Evolutionary conservation across 345 rosid genomes (phyloP).

Genomic region (Citrus inodora): DNA sequence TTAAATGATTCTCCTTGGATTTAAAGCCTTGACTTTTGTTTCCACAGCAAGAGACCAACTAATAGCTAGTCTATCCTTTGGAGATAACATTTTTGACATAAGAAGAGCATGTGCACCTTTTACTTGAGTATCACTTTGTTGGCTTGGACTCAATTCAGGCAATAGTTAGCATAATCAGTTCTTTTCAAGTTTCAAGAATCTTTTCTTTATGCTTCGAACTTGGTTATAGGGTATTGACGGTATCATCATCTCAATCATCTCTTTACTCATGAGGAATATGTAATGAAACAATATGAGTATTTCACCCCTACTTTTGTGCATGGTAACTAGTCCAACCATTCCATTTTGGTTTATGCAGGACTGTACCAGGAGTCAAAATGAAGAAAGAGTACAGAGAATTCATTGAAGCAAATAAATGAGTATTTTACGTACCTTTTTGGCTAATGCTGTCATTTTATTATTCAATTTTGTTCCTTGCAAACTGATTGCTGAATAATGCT

Average conservation of each 20-base stretch:
- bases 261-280: not conserved
- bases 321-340: not conserved
- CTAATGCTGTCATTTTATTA: constrained; percentile 16
- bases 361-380: constrained; percentile 86
- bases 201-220: not conserved
- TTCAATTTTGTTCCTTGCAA: constrained; percentile 40
- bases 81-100: too few species aligned
- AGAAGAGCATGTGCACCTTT: too few species aligned
- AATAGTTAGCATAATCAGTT: not conserved
- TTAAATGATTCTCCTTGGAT: too few species aligned
- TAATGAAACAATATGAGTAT: not conserved
- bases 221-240: not conserved
- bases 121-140: not conserved
- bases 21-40: too few species aligned
- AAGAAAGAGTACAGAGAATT: constrained; percentile 92
- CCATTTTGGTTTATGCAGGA: constrained; percentile 40
- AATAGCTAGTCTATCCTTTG: not conserved
- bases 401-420: constrained; percentile 78
- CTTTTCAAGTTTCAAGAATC: not conserved
- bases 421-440: constrained; percentile 5
- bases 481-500: constrained; percentile 23
- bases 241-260: not conserved
- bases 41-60: not conserved
- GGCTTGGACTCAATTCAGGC: not conserved
- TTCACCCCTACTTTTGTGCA: not conserved